Evolutionary conservation across 306 rosid species (phyloP), one percentile per base, ranked within the genome.

Genomic region (Dryas drummondii): DNA sequence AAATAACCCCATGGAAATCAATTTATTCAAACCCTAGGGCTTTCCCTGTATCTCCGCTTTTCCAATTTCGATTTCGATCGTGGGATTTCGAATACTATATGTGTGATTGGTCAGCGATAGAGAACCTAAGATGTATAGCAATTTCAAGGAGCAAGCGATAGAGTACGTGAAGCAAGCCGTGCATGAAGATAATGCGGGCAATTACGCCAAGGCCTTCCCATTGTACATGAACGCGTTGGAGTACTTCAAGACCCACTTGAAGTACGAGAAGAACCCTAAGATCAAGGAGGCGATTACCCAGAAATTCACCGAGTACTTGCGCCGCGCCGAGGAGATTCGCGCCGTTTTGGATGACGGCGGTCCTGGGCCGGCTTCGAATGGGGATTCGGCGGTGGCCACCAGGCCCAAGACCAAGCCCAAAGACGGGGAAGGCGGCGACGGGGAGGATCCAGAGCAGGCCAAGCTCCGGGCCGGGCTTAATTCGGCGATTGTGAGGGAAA

Each of bases 91-190:
- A 68, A 44, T 67, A 48, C 66, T 55, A 44, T 72, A 71, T 78
- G 81, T 83, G 86, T 78, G 71, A 76, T 80, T 56, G 70, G 49
- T 58, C 45, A 17, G 52, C 37, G 67, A 46, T 71, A 26, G 52
- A 22, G 45, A 7, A 5, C 41, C 16, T 75, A 80, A 74, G 80
- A 96, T 96, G 99, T 96, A 96, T 67, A 96, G 99, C 92, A 96
- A 96, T 88, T 96, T 92, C 81, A 96, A 92, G 82, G 99, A 96
- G 84, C 99, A 92, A 73, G 99, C 99, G 12, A 96, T 96, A 37
- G 99, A 92, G 87, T 96, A 81, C 88, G 99, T 92, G 82, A 92
- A 92, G 78, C 99, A 96, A 75, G 99, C 99, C 40, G 99, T 96
- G 54, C 88, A 86, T 13, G 98, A 92, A 85, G 99, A 96, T 82